Base-by-base conservation (phyloP, 192 early-diverging fungal genomes). In the Mortierella hygrophila region DNA sequence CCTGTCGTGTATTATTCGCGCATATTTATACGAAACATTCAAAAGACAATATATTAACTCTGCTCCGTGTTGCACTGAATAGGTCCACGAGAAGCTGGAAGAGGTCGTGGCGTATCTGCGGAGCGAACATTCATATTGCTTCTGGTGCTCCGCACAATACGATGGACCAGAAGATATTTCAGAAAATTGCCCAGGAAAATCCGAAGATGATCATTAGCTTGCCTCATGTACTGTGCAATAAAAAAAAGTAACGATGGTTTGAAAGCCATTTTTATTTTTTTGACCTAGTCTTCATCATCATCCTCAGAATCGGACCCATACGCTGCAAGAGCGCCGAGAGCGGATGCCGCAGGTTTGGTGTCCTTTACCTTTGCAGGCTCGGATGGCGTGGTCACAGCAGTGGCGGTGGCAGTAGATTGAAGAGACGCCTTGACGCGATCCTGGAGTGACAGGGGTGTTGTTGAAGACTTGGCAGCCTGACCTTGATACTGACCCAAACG, bases 71-170 rank as follows among this genome's bases (percentile, higher is more conserved):
- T 3, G 29, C 4, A 1, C 7, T 65, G 11, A 52, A 44, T 80
- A 93, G 91, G 72, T 90, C 15, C 60, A 70, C 11, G 88, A 91
- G 68, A 90, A 94, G 72, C 83, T 95, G 6, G 73, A 79, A 5
- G 54, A 77, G n/a, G 80, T 94, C 0, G 88, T 85, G 1, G 10
- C 68, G 2, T 92, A 95, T 72, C 82, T 95, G 35, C 91, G 94
- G 16, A 52, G 46, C 15, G 74, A 88, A 9, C 90, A 94, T 80
- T 70, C 49, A 46, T 95, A 95, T 75, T 95, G 94, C 77, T 87
- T 94, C 41, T 95, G 94, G 94, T 95, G 94, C 80, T 89, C 91
- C 38, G 89, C 83, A 15, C 82, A 86, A 47, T 95, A 92, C 52
- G 72, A 84, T 46, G 80, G 90, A 32, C 70, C 65, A 75, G 89